Conservation (phyloP, 2,329 filamentous ascomycete genomes). For the Scytalidium lignicola region DNA sequence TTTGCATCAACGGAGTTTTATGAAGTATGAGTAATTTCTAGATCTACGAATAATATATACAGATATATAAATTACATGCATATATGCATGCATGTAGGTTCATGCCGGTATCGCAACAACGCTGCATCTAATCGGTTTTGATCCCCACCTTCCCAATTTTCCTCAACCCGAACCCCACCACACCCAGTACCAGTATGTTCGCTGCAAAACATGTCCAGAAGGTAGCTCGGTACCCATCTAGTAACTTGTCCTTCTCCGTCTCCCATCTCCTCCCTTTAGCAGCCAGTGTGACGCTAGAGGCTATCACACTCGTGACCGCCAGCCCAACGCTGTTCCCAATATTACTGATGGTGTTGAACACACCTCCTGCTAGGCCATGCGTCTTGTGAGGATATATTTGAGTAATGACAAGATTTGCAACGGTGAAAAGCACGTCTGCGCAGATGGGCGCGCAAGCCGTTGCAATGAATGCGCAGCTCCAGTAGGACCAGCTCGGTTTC, state of each 20-base stretch:
- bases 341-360: conserved; percentile 55
- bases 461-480: conserved; percentile 38
- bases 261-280: conserved; percentile 19
- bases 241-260: conserved; percentile 30
- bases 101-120: no score
- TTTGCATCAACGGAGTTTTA: neutral
- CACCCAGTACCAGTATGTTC: conserved; percentile 29
- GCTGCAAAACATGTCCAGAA: conserved; percentile 49
- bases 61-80: no score
- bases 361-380: conserved; percentile 54
- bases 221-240: conserved; percentile 45
- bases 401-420: conserved; percentile 49
- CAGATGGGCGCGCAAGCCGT: conserved; percentile 33
- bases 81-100: no score
- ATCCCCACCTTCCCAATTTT: conserved; percentile 37
- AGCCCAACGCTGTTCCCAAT: conserved; percentile 50
- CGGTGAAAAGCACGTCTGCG: conserved; percentile 47
- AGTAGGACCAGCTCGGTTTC: conserved; percentile 40
- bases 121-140: conserved; percentile 7
- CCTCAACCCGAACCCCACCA: conserved; percentile 35
- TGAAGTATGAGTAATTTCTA: neutral
- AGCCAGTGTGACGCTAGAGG: conserved; percentile 38
- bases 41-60: no score
- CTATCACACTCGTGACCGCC: conserved; percentile 44
- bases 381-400: conserved; percentile 47